A percentile compares a stretch with the other conserved stretches of the same genome.
phyloP scores from a whole-genome alignment of 2,329 filamentous ascomycete genomes.

The Cladosporium austrohemisphaericum region DNA sequence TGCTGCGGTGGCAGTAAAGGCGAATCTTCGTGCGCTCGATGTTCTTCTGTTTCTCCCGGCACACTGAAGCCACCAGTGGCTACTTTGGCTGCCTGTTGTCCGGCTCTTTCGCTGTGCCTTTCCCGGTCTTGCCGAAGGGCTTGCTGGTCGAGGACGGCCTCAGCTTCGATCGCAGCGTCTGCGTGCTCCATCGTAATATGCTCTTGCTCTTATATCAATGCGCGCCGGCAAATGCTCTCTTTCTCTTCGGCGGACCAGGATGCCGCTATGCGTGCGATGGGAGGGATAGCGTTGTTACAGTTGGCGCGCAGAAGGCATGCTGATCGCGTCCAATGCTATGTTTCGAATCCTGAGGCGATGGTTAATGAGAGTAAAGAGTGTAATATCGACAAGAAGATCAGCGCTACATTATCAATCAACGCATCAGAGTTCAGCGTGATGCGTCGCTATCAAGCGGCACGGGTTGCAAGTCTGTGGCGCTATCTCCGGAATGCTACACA shows the following conservation, averaged over 20 bases:
- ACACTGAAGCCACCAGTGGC: conserved; percentile 25
- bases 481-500: not conserved
- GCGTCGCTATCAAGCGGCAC: conserved; percentile 7
- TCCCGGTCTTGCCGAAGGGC: conserved; percentile 17
- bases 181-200: conserved; percentile 29
- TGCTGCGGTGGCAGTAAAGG: conserved; percentile 22
- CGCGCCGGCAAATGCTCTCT: not conserved
- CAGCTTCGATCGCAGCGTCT: conserved; percentile 32
- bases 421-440: conserved; percentile 2
- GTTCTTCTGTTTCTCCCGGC: conserved; percentile 11
- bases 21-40: conserved; percentile 24
- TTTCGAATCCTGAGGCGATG: no score
- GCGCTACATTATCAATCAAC: conserved; percentile 13
- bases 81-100: conserved; percentile 20
- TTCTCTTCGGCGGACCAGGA: not conserved
- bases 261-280: not conserved
- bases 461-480: not conserved
- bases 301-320: not conserved
- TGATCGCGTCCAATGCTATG: not conserved
- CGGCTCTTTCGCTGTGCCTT: conserved; percentile 16
- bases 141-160: conserved; percentile 29
- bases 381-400: not conserved
- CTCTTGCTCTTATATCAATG: not conserved
- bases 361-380: not conserved
- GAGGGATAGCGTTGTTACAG: not conserved